Evolutionary conservation across 371 early-diverging fungal genomes (phyloP), one percentile per base, ranked within the genome.

Genomic region (Cokeromyces recurvatus): DNA sequence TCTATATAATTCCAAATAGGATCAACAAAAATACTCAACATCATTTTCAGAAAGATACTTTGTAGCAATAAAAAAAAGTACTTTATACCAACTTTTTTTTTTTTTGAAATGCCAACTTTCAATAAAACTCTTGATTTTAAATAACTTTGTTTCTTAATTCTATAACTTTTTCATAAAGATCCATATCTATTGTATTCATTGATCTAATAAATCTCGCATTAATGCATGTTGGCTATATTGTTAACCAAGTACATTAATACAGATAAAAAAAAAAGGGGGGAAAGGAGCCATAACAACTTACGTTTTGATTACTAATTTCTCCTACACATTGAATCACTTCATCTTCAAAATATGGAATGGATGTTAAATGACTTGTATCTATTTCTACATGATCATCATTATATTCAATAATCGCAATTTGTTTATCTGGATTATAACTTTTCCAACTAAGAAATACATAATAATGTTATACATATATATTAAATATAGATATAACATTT

Each of bases 291-390:
- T 7, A 27, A 27, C 11, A 27, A 11, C 11, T 7, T 11, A 27
- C 7, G 11, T 27, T 27, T 27, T 27, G 11, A 27, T 32, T 16
- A 4, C 17, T 40, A 12, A 55, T 27, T 29, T 55, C 56, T n/a
- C 56, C 56, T 20, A 55, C 22, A 19, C 56, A 55, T 32, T 55
- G 56, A 10, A 55, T 32, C 17, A 50, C 20, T 9, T 55, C 50
- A 20, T 50, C 56, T 17, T 31, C n/a, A n/a, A n/a, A n/a, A n/a
- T n/a, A n/a, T n/a, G n/a, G n/a, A n/a, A n/a, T n/a, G n/a, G n/a
- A n/a, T n/a, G n/a, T n/a, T n/a, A n/a, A n/a, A n/a, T n/a, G n/a
- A n/a, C 29, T 24, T 1, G 11, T 40, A 7, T 16, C 21, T 14
- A 55, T 35, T 34, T 31, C 42, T 5, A 29, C 29, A 29, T 29